Base-by-base conservation (phyloP, 129 eudicot species). In the Escallonia rubra region DNA sequence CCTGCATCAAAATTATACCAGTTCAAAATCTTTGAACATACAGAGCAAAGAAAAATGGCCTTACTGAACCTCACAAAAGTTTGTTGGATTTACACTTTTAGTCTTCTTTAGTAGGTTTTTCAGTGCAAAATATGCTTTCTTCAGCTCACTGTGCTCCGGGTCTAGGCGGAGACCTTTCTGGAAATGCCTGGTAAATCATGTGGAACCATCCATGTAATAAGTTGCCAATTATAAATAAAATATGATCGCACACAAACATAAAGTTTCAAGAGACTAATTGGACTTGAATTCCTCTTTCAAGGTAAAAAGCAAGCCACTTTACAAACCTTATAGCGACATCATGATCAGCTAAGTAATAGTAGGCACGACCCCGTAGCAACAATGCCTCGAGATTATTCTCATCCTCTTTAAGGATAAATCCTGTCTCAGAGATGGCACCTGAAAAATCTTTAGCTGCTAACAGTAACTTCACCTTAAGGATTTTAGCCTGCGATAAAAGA, bases 101-200 rank as follows among this genome's bases (percentile, higher is more conserved):
- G 98, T 93, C 80, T 93, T 93, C 75, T 86, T 86, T 42, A 84
- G 83, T 74, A 93, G 78, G 50, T 84, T 93, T 62, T 93, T 93
- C 78, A 93, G 67, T 65, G 86, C 95, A 65, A 89, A 93, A 81
- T 84, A 93, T 53, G 95, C 87, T 78, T 88, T 93, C 83, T 93
- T 93, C 75, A 93, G 65, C 72, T 86, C 98, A 72, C 86, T 63
- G 56, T 93, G 98, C 83, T 93, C 98, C 52, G 98, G 98, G 69
- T 93, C 98, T 47, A 75, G 73, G 41, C 98, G 96, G 68, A 93
- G 96, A 66, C 98, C 98, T 81, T 86, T 89, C 65, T 93, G 98
- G 73, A 82, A 93, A 81, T 93, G 98, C 84, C 98, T 93, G 88
- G 64, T n/a, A 64, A 72, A 63, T 40, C 74, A 75, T 66, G 48